Conservation (phyloP, 345 rosid genomes). For the Pistacia atlantica region DNA sequence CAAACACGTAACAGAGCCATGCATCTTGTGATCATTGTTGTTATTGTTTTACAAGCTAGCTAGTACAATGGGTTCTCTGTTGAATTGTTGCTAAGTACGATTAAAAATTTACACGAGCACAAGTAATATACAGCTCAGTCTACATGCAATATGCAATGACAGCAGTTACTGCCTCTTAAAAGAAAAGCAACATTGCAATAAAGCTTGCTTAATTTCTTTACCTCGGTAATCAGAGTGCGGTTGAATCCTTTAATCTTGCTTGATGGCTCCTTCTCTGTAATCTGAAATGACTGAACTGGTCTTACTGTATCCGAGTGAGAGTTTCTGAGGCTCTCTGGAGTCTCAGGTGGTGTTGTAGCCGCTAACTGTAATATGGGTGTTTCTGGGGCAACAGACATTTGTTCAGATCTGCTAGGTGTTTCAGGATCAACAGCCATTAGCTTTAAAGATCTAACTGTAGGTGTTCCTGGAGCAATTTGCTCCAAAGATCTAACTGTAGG, state of each 20-base stretch:
- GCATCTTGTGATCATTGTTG: too few relatives aligned
- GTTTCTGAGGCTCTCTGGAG: conserved; percentile 39
- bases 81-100: too few relatives aligned
- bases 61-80: too few relatives aligned
- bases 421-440: conserved; percentile 1
- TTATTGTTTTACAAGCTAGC: too few relatives aligned
- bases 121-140: neutral
- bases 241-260: conserved; percentile 41
- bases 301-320: conserved; percentile 24
- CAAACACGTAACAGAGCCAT: too few relatives aligned
- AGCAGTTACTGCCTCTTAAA: neutral
- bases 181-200: neutral
- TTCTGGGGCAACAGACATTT: conserved; percentile 57
- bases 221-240: conserved; percentile 46
- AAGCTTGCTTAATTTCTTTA: conserved; percentile 34
- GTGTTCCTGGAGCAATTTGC: too few relatives aligned
- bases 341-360: conserved; percentile 41
- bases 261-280: conserved; percentile 25
- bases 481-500: too few relatives aligned
- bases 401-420: conserved; percentile 20
- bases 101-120: neutral
- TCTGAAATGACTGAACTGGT: conserved; percentile 24
- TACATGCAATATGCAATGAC: neutral
- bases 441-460: conserved; percentile 17
- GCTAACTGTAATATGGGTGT: conserved; percentile 53